Base-by-base conservation (phyloP, 2,329 filamentous ascomycete genomes). In the Teratosphaeria viscida region DNA sequence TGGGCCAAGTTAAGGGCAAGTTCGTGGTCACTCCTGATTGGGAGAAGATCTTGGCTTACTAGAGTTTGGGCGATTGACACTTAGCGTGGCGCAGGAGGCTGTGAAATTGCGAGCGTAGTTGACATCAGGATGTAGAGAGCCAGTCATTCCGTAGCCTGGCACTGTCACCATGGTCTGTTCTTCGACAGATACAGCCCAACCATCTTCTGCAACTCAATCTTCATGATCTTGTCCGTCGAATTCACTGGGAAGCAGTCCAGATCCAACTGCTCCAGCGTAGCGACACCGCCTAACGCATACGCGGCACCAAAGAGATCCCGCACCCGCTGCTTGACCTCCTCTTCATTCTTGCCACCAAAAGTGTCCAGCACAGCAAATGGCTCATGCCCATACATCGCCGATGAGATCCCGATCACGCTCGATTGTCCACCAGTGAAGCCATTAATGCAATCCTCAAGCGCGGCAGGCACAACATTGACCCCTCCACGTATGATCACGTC, bases 21-120 rank as follows among this genome's bases (percentile, higher is more conserved):
- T 85, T 86, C 67, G 81, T 86, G 2, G 80, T 85, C 37, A 81
- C 78, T 56, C 84, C 84, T 14, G 78, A 86, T 68, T 85, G 82
- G 81, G 75, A 76, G 54, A 75, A 79, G 65, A 78, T 85, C 16
- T 47, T 62, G 27, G 27, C 23, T 32, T 54, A 37, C 16, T 37
- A 56, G 55, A 14, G 26, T 56, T 39, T 16, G 12, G 55, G 53
- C 34, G 27, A 54, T 7, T 54, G 27, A 34, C 32, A 26, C 10
- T 54, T 32, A 54, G 27, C 34, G 27, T 29, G 34, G 53, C 53
- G 53, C 23, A 54, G 26, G 27, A 16, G 53, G 16, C 34, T 7
- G 53, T 23, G n/a, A 19, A 23, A 23, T n/a, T 39, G 37, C 37
- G 37, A 16, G 8, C 23, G 23, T 23, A 23, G 23, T 23, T 43